A percentile compares a stretch with the other conserved stretches of the same genome.
phyloP scores from a whole-genome alignment of 2,329 filamentous ascomycete genomes.

The Ophiostoma piceae region DNA sequence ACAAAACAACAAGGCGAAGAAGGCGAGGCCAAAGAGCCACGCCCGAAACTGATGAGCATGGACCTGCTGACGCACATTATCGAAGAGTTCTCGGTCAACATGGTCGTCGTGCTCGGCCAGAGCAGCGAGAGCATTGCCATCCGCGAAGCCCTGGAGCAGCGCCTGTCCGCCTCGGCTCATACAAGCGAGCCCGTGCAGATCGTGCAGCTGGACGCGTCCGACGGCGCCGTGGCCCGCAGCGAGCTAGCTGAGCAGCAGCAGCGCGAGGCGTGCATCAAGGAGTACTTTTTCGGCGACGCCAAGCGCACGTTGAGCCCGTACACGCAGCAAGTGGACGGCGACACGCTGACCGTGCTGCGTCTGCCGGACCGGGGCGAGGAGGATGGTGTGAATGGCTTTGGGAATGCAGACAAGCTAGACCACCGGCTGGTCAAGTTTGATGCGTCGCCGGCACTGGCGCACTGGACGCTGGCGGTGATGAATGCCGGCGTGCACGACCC shows the following conservation, averaged over 20 bases:
- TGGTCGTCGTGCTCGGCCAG: constrained; percentile 77
- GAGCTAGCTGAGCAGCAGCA: constrained; percentile 66
- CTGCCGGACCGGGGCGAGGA: constrained; percentile 38
- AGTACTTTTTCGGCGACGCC: constrained; percentile 88
- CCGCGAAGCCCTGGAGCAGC: constrained; percentile 66
- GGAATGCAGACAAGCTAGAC: no score
- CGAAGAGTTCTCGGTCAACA: constrained; percentile 63
- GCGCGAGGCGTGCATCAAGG: constrained; percentile 71
- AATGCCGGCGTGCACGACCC: constrained; percentile 65
- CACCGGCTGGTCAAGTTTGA: constrained; percentile 56
- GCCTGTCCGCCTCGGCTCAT: constrained; percentile 48
- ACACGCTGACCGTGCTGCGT: constrained; percentile 67
- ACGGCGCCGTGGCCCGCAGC: constrained; percentile 75
- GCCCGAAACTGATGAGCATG: constrained; percentile 45
- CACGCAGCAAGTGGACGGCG: constrained; percentile 77
- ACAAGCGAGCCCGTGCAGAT: constrained; percentile 66
- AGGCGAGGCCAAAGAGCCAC: constrained; percentile 31
- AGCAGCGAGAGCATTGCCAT: constrained; percentile 47
- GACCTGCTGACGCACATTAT: constrained; percentile 76
- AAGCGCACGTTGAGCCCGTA: constrained; percentile 77
- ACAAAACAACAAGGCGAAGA: background rate
- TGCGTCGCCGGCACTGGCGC: constrained; percentile 64
- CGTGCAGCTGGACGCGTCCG: constrained; percentile 75
- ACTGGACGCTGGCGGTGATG: constrained; percentile 80
- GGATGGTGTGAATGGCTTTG: no score